These are phyloP conservation scores for Escovopsis weberi DNA, from an alignment of 2,329 filamentous ascomycete species.

Conservation along the genomic window DNA sequence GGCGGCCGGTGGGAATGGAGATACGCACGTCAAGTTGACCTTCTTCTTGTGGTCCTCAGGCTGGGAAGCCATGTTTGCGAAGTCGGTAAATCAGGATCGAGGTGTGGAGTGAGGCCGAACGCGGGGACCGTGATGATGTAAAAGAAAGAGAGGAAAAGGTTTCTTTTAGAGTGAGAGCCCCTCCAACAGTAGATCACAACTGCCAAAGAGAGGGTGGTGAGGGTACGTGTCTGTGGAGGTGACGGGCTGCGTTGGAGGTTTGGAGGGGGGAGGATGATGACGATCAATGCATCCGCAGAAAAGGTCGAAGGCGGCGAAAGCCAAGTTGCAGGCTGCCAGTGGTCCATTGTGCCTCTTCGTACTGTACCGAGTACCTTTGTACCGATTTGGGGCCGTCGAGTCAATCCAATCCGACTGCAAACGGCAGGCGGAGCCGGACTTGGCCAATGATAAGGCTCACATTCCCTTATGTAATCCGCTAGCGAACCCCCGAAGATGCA, in stretches of 20 bases:
- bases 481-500: no score
- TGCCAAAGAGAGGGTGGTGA: background rate
- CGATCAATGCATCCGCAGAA: slow-evolving; percentile 3
- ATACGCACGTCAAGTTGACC: slow-evolving; percentile 63
- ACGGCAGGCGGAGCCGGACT: no score
- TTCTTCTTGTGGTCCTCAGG: slow-evolving; percentile 61
- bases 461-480: no score
- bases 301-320: slow-evolving; percentile 8
- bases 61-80: slow-evolving; percentile 52
- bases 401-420: no score
- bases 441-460: no score
- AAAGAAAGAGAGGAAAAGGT: background rate
- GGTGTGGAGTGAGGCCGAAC: slow-evolving; percentile 13
- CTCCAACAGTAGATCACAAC: background rate
- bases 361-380: slow-evolving; percentile 21
- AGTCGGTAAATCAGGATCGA: slow-evolving; percentile 3
- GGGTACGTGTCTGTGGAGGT: no score
- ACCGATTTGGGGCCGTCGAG: slow-evolving; percentile 5
- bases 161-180: background rate
- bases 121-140: slow-evolving; percentile 4
- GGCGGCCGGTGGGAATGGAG: slow-evolving; percentile 7
- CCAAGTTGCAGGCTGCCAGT: background rate
- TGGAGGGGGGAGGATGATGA: slow-evolving; percentile 3
- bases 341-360: slow-evolving; percentile 4
- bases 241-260: background rate